A percentile compares a stretch with the other conserved stretches of the same genome.
Conservation (phyloP, 2,329 filamentous ascomycete species). For the Hymenoscyphus fructigenus region DNA sequence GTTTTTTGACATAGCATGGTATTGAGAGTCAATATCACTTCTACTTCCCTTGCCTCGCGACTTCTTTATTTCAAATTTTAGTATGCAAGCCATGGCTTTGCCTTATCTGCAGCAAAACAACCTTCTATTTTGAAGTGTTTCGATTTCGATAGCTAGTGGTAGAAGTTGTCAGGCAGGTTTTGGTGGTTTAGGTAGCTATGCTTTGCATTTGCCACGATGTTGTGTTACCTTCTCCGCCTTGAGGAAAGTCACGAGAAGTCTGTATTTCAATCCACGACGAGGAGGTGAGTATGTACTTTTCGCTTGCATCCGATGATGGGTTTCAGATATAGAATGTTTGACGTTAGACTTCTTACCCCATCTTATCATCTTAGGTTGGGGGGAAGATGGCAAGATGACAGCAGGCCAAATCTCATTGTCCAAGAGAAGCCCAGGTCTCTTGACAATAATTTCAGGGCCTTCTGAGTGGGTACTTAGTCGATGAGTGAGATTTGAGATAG, state of each 20-base stretch:
- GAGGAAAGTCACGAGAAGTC: neutral
- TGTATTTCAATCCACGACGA: neutral
- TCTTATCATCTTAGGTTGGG: neutral
- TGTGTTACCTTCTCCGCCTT: neutral
- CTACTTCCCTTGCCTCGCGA: too few species aligned
- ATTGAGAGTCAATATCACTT: too few species aligned
- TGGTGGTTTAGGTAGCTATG: neutral
- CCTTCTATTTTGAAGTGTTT: neutral
- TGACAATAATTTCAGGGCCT: too few species aligned
- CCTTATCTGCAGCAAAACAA: too few species aligned
- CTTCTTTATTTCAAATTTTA: too few species aligned
- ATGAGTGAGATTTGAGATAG: neutral
- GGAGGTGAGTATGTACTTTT: neutral
- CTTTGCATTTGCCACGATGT: neutral
- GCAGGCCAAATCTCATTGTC: too few species aligned
- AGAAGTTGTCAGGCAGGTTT: too few species aligned
- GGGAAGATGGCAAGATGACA: too few species aligned
- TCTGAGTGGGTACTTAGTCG: neutral
- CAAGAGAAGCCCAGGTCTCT: too few species aligned
- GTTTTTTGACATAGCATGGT: too few species aligned
- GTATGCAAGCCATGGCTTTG: too few species aligned
- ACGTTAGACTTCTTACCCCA: neutral
- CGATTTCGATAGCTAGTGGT: neutral
- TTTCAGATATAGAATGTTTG: neutral
- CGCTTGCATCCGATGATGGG: neutral